Evolutionary conservation across 1,284 basidiomycete species (phyloP), one percentile per base, ranked within the genome.

Genomic region (Ustilago shanxiensis): DNA sequence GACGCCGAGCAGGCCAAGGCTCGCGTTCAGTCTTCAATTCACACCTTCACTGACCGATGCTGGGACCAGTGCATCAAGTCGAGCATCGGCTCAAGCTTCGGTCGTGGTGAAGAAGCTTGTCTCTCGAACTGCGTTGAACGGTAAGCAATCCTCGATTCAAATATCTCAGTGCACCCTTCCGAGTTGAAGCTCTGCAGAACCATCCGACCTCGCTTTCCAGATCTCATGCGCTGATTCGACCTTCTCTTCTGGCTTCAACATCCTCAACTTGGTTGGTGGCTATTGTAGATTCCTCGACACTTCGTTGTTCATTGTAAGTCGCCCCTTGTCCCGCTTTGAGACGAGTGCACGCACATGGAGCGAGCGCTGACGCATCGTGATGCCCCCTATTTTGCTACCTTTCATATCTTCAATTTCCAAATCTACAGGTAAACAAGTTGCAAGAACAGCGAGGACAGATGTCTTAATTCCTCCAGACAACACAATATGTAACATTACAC

Each of bases 1-100:
- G 93, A 95, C 81, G 90, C 91, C 76, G 93, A 97, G 87, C 94
- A 96, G 87, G 91, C 92, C 10, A 92, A 94, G 88, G 92, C 93
- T 50, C 90, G 91, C 76, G 85, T 95, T 41, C 92, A 96, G 84
- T 88, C 87, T 24, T 86, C 86, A 18, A 87, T 88, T 37, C 88
- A 89, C 75, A 86, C 88, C 41, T 81, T 84, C 67, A 83, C 84
- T 20, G 83, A 84, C 87, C 65, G 72, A 56, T 77, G 73, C 57
- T 72, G 79, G 70, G 61, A 66, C 79, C 95, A 94, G 83, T 97
- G 95, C 86, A 89, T 98, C 76, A 93, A 93, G 6, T 90, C 93
- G 45, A 90, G 91, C 31, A 93, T 94, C 26, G 91, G 91, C n/a
- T 91, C 91, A 35, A 90, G 91, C 61, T 97, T 98, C 87, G 93